Base-by-base conservation (phyloP, 352 stramenopile genomes). In the Thalassiosira delicatula region DNA sequence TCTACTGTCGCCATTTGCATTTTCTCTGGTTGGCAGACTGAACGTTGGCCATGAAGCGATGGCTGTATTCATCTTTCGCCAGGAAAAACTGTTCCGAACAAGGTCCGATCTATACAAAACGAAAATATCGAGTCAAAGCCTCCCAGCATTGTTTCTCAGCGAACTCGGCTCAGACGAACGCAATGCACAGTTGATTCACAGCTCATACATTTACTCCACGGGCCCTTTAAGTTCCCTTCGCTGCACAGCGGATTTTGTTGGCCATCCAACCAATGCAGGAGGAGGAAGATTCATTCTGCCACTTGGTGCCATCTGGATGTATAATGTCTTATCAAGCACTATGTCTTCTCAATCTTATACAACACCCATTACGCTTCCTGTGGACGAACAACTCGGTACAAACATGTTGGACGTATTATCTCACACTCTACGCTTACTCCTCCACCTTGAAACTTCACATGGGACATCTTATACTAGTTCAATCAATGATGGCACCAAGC, bases 301-400 rank as follows among this genome's bases (percentile, higher is more conserved):
- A n/a, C 14, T 94, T 7, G 89, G 91, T 14, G 75, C 78, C 51
- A 68, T 90, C 23, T 94, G 91, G 91, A 42, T 92, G 21, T 94
- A 86, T 89, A 85, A 94, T 73, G 68, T 83, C 27, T 29, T 94
- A 57, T 91, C 89, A 27, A 89, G 85, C 46, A 84, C 81, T 9
- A 57, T 69, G n/a, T n/a, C n/a, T 73, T 68, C 42, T 66, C 56
- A 54, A 49, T 23, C 27, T 23, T 27, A 62, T 63, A 29, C 42
- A 30, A 46, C 56, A 25, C 29, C 59, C 19, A 37, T 25, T 46
- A 54, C 61, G 35, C 29, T 53, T n/a, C n/a, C n/a, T 12, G 51
- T 51, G 54, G 67, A 78, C 3, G 62, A 25, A 37, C 19, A 82
- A 70, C 67, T 61, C 1, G 62, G 59, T 44, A 44, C 73, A 49